Evolutionary conservation across 495 filamentous ascomycete species (phyloP).

Genomic region (Penicillium alfredii): DNA sequence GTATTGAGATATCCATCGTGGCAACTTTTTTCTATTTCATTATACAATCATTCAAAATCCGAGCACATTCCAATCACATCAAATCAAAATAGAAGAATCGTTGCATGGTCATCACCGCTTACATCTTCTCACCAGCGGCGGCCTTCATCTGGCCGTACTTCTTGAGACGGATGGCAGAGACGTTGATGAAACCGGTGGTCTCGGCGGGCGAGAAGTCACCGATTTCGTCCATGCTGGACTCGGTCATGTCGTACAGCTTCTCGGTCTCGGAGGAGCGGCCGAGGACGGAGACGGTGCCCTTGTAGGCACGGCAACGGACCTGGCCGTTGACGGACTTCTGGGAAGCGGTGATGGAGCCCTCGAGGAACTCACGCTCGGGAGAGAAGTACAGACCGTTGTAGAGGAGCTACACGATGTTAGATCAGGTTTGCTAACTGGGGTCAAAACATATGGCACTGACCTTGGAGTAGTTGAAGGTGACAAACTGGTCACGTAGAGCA

Average conservation of each 20-base stretch:
- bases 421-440: neutral
- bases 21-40: conserved; percentile 17
- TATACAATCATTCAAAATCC: conserved; percentile 26
- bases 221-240: conserved; percentile 84
- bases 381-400: conserved; percentile 78
- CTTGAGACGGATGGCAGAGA: conserved; percentile 81
- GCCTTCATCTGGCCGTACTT: conserved; percentile 75
- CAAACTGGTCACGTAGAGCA: conserved; percentile 70
- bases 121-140: conserved; percentile 48
- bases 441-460: conserved; percentile 13
- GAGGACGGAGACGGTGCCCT: conserved; percentile 68
- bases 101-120: conserved; percentile 6
- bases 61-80: conserved; percentile 10
- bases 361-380: conserved; percentile 72
- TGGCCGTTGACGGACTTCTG: conserved; percentile 68
- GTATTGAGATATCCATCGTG: too few species aligned
- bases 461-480: conserved; percentile 70
- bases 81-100: conserved; percentile 5
- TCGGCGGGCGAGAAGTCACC: conserved; percentile 71
- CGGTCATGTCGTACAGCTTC: conserved; percentile 79
- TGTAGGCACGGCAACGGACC: conserved; percentile 69
- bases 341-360: conserved; percentile 62
- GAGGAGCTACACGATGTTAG: conserved; percentile 36
- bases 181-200: conserved; percentile 73
- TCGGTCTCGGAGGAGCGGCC: conserved; percentile 69